Base-by-base conservation (phyloP, 257 asterid genomes). In the Solanum lycopersicoides region DNA sequence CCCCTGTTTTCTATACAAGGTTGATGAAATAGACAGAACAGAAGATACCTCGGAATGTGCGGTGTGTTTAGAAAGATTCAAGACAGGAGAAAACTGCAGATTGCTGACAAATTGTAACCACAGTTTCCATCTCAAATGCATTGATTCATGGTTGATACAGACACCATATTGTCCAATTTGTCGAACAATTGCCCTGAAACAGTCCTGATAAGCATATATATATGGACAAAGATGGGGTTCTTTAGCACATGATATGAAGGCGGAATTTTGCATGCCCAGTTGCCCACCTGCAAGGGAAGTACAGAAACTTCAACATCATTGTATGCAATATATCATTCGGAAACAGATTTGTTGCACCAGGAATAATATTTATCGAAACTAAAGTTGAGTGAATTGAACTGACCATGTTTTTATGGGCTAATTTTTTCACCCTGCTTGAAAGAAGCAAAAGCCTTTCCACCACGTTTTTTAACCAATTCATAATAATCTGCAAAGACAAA, bases 251-350 rank as follows among this genome's bases (percentile, higher is more conserved):
- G n/a, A 60, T 60, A 12, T 60, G 32, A 42, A 53, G 20, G 98
- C 94, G 1, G 98, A 96, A 88, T 96, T 94, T 86, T 96, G 99
- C 99, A 96, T 96, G 83, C 98, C 98, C n/a, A 96, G 98, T 98
- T 95, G 91, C 91, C 98, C n/a, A 96, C 98, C 99, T 95, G 91
- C 91, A 86, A 45, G 25, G n/a, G 0, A 9, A 2, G 28, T 45
- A 45, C 9, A 79, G n/a, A 15, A 45, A 28, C 3, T 79, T 45
- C 6, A 16, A 79, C 66, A 79, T 79, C 60, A 44, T 15, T 13
- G 9, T 39, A 37, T 15, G 15, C 84, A 50, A 32, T 28, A 2
- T 45, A 44, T 25, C 35, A 44, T 4, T 15, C 8, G 23, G 15
- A n/a, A 42, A 5, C 59, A 50, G 21, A 50, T 50, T 15, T 50